phyloP scores from a whole-genome alignment of 768 basidiomycete genomes.

The Daedalea quercina region DNA sequence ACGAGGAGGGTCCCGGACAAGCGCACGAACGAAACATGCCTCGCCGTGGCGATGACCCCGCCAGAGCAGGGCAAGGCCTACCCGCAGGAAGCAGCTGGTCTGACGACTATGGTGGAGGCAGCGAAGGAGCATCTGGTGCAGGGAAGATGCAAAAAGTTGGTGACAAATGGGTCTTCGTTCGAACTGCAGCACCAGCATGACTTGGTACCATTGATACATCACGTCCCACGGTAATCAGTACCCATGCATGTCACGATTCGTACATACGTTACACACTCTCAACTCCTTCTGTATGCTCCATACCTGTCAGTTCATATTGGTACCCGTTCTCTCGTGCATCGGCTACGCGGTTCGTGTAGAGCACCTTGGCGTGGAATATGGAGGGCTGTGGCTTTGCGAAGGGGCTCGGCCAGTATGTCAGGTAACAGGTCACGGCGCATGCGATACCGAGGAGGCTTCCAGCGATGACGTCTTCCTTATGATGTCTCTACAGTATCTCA shows the following conservation, averaged over 20 bases:
- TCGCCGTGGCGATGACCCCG: not conserved
- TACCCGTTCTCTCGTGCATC: constrained; percentile 20
- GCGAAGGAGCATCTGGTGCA: not conserved
- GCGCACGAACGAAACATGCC: constrained; percentile 3
- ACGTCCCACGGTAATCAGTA: not conserved
- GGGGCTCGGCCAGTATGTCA: constrained; percentile 62
- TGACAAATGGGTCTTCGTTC: constrained; percentile 69
- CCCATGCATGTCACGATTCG: not conserved
- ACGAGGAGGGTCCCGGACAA: constrained; percentile 22
- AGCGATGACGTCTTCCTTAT: constrained; percentile 63
- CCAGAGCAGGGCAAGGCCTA: constrained; percentile 12
- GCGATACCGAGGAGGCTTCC: constrained; percentile 52
- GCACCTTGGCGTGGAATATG: constrained; percentile 30
- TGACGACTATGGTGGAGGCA: not conserved
- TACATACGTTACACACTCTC: constrained; percentile 13
- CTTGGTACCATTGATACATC: constrained; percentile 1
- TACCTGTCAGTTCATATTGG: constrained; percentile 40
- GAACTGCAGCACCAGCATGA: constrained; percentile 17
- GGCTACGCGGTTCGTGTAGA: constrained; percentile 29
- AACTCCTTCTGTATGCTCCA: constrained; percentile 16
- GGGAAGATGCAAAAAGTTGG: constrained; percentile 60
- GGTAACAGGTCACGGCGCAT: constrained; percentile 43
- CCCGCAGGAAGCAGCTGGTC: not conserved
- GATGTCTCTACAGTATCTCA: constrained; percentile 42
- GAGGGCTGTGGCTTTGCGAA: constrained; percentile 28